phyloP scores from a whole-genome alignment of 2,329 filamentous ascomycete species.

The Neofusicoccum sp. region DNA sequence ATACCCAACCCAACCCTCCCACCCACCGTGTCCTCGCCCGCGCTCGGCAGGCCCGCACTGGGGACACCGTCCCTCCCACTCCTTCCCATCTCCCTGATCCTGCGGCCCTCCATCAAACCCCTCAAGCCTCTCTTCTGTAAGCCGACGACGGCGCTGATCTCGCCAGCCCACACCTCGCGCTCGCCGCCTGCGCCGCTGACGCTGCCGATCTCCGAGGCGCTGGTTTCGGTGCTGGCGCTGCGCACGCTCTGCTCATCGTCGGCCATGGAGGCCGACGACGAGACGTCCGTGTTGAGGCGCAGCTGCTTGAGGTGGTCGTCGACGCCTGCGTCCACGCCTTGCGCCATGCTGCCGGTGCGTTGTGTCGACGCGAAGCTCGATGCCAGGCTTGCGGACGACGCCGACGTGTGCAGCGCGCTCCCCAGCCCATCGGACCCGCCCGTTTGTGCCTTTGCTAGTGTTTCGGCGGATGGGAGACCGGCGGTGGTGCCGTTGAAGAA shows the following conservation, averaged over 20 bases:
- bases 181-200: constrained; percentile 42
- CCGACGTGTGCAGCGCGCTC: background rate
- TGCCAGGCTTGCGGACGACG: constrained; percentile 9
- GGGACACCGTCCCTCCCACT: constrained; percentile 21
- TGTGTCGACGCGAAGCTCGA: constrained; percentile 8
- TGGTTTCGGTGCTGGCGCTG: constrained; percentile 26
- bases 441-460: constrained; percentile 10
- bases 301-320: constrained; percentile 43
- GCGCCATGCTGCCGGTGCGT: constrained; percentile 45
- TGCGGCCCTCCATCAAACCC: constrained; percentile 90
- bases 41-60: background rate
- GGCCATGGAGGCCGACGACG: constrained; percentile 21
- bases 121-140: constrained; percentile 90
- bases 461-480: constrained; percentile 17
- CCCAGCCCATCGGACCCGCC: constrained; percentile 8
- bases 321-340: constrained; percentile 26
- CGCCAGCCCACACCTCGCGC: constrained; percentile 75
- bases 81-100: constrained; percentile 73
- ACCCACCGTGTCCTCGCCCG: background rate
- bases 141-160: constrained; percentile 88
- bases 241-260: constrained; percentile 38
- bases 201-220: constrained; percentile 37
- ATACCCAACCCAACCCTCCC: constrained; percentile 1
- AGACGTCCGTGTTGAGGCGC: constrained; percentile 55
- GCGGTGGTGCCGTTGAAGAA: constrained; percentile 49